These are phyloP conservation scores for Penicillium sclerotiorum DNA, from an alignment of 2,329 filamentous ascomycete species.

Conservation along the genomic window DNA sequence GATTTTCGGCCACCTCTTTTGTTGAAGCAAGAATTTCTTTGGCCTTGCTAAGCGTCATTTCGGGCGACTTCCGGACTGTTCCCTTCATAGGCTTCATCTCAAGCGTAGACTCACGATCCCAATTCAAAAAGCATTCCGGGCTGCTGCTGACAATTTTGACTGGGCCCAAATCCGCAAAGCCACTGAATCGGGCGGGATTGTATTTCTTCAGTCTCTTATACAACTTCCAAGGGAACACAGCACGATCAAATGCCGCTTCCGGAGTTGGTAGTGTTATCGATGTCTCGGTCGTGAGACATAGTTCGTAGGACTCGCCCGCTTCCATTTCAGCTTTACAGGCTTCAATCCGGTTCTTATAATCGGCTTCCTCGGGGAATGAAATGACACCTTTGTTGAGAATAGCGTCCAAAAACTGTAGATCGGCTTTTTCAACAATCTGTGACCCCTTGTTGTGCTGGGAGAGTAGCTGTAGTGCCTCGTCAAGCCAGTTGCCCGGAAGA, in stretches of 20 bases:
- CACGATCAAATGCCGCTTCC: slow-evolving; percentile 22
- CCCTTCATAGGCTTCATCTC: slow-evolving; percentile 93
- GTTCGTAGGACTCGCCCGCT: slow-evolving; percentile 80
- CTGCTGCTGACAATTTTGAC: slow-evolving; percentile 79
- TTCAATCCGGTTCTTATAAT: slow-evolving; percentile 69
- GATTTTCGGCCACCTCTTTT: slow-evolving; percentile 92
- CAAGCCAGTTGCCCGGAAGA: slow-evolving; percentile 51
- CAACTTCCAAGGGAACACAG: slow-evolving; percentile 64
- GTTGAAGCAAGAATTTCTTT: slow-evolving; percentile 72
- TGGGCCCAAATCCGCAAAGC: slow-evolving; percentile 71
- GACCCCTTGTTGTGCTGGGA: slow-evolving; percentile 17
- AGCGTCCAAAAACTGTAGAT: slow-evolving; percentile 31
- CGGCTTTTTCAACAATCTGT: slow-evolving; percentile 12
- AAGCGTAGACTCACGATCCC: slow-evolving; percentile 52
- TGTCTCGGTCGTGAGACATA: slow-evolving; percentile 79
- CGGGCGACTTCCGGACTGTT: slow-evolving; percentile 77
- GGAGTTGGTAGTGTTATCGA: slow-evolving; percentile 54
- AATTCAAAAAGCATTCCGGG: slow-evolving; percentile 84
- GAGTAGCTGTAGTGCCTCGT: slow-evolving; percentile 31
- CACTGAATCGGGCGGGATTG: slow-evolving; percentile 84
- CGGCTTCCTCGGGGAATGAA: slow-evolving; percentile 42
- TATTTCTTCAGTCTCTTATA: slow-evolving; percentile 69
- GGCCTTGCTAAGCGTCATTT: slow-evolving; percentile 71
- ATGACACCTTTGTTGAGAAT: slow-evolving; percentile 34
- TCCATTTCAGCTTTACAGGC: slow-evolving; percentile 71